phyloP scores from a whole-genome alignment of 75 land plant genomes.

The Picea sitchensis region DNA sequence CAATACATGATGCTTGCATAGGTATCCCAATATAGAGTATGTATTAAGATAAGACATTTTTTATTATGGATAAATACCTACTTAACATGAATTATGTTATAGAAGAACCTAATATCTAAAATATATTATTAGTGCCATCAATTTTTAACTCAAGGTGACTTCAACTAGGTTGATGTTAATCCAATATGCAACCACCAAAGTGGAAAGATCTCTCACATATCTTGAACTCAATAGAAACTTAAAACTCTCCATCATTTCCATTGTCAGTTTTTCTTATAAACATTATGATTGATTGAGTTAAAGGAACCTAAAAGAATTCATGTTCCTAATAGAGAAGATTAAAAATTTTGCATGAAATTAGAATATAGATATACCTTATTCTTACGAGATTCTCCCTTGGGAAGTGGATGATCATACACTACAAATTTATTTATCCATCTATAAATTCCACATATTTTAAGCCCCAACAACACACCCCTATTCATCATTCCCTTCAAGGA shows the following conservation, averaged over 20 bases:
- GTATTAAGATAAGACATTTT: neutral
- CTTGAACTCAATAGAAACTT: slow-evolving; percentile 79
- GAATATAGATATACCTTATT: slow-evolving; percentile 67
- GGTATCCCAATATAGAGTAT: neutral
- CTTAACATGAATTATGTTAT: neutral
- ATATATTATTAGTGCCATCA: slow-evolving; percentile 76
- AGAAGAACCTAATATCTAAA: neutral
- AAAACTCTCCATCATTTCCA: slow-evolving; percentile 90
- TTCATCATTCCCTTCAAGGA: slow-evolving; percentile 98
- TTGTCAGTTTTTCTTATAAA: slow-evolving; percentile 75
- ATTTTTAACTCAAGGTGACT: slow-evolving; percentile 97
- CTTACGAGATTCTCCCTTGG: slow-evolving; percentile 60
- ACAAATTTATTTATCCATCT: slow-evolving; percentile 85
- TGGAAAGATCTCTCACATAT: slow-evolving; percentile 93
- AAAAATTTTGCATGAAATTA: neutral
- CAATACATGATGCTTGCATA: neutral
- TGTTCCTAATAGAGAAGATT: neutral
- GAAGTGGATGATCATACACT: slow-evolving; percentile 57
- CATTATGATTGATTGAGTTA: neutral
- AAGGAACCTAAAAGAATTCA: neutral
- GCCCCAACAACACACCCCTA: slow-evolving; percentile 82
- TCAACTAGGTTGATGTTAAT: slow-evolving; percentile 96
- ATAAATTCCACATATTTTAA: slow-evolving; percentile 65
- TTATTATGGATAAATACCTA: neutral
- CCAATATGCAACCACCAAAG: slow-evolving; percentile 97